These are phyloP conservation scores for Starmerella floricola DNA, from an alignment of 805 yeast species.

Conservation along the genomic window DNA sequence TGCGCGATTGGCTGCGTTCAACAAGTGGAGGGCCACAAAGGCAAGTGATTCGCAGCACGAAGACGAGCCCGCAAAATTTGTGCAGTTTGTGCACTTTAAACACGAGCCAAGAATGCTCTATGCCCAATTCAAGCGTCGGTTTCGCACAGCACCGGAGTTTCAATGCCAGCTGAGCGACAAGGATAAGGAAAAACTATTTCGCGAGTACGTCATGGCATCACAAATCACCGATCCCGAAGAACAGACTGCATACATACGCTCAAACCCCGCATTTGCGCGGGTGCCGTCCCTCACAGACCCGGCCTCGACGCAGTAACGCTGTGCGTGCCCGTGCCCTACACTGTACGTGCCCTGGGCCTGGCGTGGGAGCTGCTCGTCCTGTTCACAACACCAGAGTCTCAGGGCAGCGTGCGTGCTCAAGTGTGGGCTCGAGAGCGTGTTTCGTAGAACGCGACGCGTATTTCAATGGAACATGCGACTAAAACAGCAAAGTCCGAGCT, in stretches of 20 bases:
- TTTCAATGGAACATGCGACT: neutral
- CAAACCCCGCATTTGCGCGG: neutral
- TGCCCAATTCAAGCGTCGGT: constrained; percentile 32
- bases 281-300: too few species aligned
- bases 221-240: neutral
- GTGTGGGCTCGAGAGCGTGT: too few species aligned
- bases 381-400: too few species aligned
- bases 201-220: constrained; percentile 24
- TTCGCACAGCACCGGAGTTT: constrained; percentile 25
- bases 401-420: too few species aligned
- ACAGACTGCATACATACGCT: neutral
- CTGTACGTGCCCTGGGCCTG: neutral
- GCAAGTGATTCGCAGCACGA: neutral
- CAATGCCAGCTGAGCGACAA: constrained; percentile 27
- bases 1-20: constrained; percentile 33
- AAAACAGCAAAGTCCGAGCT: constrained; percentile 2
- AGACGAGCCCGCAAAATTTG: constrained; percentile 16
- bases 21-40: constrained; percentile 33
- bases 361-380: too few species aligned
- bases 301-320: too few species aligned
- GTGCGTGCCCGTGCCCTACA: neutral
- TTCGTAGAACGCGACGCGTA: neutral
- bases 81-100: constrained; percentile 25
- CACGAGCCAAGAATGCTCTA: constrained; percentile 28
- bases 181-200: constrained; percentile 32